Percentiles rank a stretch among this genome's conserved stretches.
Evolutionary conservation across 208 protist species (phyloP).

Genomic region (Angomonas deanei): DNA sequence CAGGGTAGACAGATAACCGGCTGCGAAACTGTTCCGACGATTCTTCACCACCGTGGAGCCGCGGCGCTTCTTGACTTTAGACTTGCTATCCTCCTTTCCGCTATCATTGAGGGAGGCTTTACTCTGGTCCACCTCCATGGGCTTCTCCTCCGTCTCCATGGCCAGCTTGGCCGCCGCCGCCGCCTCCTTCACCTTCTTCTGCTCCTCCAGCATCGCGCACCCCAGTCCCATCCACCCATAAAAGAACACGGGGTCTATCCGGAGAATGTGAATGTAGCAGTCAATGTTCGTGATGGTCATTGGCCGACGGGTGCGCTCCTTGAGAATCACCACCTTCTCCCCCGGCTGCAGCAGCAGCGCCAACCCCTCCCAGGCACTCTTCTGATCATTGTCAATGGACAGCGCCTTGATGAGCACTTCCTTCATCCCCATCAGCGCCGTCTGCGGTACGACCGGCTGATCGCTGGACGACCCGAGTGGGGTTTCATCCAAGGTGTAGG

Average conservation of each 20-base stretch:
- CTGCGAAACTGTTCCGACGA: not conserved
- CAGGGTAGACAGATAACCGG: not conserved
- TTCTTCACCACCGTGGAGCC: not conserved
- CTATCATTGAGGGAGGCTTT: not conserved
- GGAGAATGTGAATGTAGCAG: constrained; percentile 19
- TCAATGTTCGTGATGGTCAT: constrained; percentile 18
- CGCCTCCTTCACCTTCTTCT: constrained; percentile 9
- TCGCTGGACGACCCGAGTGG: not conserved
- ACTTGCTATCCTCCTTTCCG: not conserved
- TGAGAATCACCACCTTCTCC: constrained; percentile 14
- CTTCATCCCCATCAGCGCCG: constrained; percentile 10
- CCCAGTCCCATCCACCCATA: constrained; percentile 21
- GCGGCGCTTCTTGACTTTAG: not conserved
- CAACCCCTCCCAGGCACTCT: constrained; percentile 19
- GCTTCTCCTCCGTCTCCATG: not conserved
- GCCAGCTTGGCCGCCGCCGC: not conserved
- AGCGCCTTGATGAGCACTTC: constrained; percentile 13
- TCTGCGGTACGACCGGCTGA: not conserved
- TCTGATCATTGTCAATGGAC: constrained; percentile 14
- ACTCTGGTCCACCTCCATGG: not conserved
- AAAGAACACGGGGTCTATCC: constrained; percentile 13
- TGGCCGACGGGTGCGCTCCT: constrained; percentile 13
- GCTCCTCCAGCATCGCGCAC: constrained; percentile 20
- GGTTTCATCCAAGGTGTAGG: constrained; percentile 10
- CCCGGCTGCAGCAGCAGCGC: constrained; percentile 14